Conservation (phyloP, 257 asterid species). For the Scutellaria barbata region DNA sequence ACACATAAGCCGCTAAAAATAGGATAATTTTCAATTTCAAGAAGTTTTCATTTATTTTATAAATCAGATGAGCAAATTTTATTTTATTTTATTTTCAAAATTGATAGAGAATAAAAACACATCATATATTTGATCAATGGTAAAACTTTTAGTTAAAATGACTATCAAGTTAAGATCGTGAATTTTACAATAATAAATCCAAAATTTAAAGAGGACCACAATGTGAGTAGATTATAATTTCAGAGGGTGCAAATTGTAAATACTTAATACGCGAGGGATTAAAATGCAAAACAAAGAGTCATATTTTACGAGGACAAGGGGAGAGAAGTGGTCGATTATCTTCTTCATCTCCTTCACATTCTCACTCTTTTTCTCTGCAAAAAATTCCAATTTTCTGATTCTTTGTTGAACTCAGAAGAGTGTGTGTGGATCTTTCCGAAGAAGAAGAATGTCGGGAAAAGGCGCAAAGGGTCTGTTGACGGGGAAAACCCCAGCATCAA, state of each 20-base stretch:
- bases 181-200: no score
- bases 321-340: slow-evolving; percentile 24
- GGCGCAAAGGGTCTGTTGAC: slow-evolving; percentile 56
- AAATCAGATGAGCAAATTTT: no score
- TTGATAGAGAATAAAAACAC: no score
- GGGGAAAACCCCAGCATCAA: slow-evolving; percentile 53
- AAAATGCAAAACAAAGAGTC: not conserved
- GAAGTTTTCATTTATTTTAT: no score
- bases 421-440: slow-evolving; percentile 25
- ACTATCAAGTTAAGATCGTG: no score
- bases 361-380: not conserved
- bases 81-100: no score
- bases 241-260: not conserved
- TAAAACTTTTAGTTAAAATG: no score
- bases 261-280: not conserved
- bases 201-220: not conserved
- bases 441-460: slow-evolving; percentile 54
- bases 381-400: not conserved
- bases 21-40: no score
- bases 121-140: no score
- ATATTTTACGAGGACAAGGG: not conserved
- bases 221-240: not conserved
- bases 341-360: not conserved
- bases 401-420: slow-evolving; percentile 3
- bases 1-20: no score